These are phyloP conservation scores for Musa beccarii DNA, from an alignment of 176 grass and related monocot genomes.

Conservation along the genomic window DNA sequence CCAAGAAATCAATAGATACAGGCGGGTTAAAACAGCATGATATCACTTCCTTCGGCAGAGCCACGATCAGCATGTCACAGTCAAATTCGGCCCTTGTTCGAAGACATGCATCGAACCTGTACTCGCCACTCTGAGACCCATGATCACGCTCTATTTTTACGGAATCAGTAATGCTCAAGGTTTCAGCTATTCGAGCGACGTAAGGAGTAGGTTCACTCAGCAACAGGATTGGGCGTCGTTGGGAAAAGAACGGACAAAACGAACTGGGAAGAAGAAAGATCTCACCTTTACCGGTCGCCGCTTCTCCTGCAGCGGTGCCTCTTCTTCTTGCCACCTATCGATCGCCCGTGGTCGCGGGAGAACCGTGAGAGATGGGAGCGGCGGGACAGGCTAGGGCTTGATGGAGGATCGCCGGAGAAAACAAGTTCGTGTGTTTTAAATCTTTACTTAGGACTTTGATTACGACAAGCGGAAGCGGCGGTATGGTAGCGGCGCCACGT, in stretches of 20 bases:
- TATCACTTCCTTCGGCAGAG: slow-evolving; percentile 22
- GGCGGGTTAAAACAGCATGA: neutral
- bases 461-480: too few relatives aligned
- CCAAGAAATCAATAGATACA: neutral
- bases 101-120: slow-evolving; percentile 81
- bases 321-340: neutral
- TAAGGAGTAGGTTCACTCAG: slow-evolving; percentile 50
- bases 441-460: too few relatives aligned
- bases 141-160: neutral
- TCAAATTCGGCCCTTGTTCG: slow-evolving; percentile 64
- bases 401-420: neutral
- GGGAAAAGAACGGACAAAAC: neutral
- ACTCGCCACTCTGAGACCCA: slow-evolving; percentile 54
- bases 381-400: neutral
- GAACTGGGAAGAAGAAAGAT: neutral
- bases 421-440: neutral
- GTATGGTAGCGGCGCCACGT: too few relatives aligned
- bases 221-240: neutral
- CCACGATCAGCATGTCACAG: slow-evolving; percentile 57
- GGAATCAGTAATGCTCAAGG: slow-evolving; percentile 37
- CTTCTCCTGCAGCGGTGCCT: neutral
- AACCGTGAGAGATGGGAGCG: neutral
- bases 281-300: neutral
- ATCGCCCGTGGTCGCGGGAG: neutral
- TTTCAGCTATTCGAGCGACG: slow-evolving; percentile 86